phyloP scores from a whole-genome alignment of 108 stramenopile species.

The Conticribra weissflogii region DNA sequence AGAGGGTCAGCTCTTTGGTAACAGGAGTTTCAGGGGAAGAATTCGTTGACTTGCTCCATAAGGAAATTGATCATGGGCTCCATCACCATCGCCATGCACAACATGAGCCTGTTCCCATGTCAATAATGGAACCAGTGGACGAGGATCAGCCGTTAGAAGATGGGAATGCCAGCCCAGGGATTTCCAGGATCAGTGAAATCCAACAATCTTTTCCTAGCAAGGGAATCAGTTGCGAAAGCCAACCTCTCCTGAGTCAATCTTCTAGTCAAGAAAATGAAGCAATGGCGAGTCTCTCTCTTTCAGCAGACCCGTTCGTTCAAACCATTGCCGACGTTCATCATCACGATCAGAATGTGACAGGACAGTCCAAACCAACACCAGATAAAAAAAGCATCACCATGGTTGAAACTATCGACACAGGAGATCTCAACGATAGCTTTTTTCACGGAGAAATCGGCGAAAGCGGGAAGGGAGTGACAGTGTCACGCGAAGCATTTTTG shows the following conservation, averaged over 20 bases:
- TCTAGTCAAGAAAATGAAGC: constrained; percentile 10
- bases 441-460: neutral
- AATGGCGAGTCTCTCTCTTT: neutral
- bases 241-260: neutral
- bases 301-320: constrained; percentile 9
- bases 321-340: constrained; percentile 9
- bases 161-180: neutral
- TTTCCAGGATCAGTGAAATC: neutral
- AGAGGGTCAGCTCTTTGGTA: constrained; percentile 21
- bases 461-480: neutral
- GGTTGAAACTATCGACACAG: neutral
- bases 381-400: neutral
- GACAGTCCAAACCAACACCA: too few species aligned
- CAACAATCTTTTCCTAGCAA: neutral
- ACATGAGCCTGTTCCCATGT: constrained; percentile 9
- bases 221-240: neutral
- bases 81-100: neutral
- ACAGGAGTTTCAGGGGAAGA: constrained; percentile 31
- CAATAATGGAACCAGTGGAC: neutral
- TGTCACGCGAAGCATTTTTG: constrained; percentile 38
- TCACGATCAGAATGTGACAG: neutral
- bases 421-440: constrained; percentile 5
- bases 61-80: constrained; percentile 13
- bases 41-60: constrained; percentile 37
- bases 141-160: neutral